Base-by-base conservation (phyloP, 495 filamentous ascomycete species). In the Talaromyces stipitatus region DNA sequence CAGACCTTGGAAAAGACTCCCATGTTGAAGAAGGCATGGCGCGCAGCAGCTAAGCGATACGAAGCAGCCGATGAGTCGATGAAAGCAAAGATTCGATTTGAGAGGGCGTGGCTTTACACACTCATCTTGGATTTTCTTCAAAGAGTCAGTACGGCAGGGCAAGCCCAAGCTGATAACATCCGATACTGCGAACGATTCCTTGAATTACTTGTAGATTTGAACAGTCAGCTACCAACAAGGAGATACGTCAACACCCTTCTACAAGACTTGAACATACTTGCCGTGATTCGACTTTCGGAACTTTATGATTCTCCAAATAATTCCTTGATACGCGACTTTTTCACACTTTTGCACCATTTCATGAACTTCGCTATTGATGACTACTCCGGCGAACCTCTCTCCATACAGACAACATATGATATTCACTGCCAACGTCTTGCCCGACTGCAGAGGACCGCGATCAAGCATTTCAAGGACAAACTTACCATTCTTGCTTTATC, bases 221-320 rank as follows among this genome's bases (percentile, higher is more conserved):
- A 92, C 68, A 96, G 92, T 64, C 94, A 99, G 66, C 77, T 97
- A 41, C 94, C 94, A 16, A 99, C 94, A 4, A 81, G 94, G 62
- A 83, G 95, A 70, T 96, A 97, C 63, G 89, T 95, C 64, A 97
- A 96, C 68, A 85, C 89, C 2, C 77, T 99, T 22, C 68, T 97
- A n/a, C 85, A 89, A 64, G 95, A 99, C 68, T 74, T 97, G 29
- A 91, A 97, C 61, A 67, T 96, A n/a, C 70, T 96, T 23, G 78
- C 94, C 7, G 81, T 88, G n/a, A 83, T 96, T 58, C 82, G 78
- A 55, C 76, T 96, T 26, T 96, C 91, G 0, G 86, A 86, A 14
- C 64, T 92, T 50, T 96, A 87, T 62, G 85, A 84, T 50, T 79
- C 82, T 50, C 82, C 86, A 41, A 82, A 83, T 8, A 91, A 91